These are phyloP conservation scores for Neocatenulostroma microsporum DNA, from an alignment of 2,329 filamentous ascomycete species.

Conservation along the genomic window DNA sequence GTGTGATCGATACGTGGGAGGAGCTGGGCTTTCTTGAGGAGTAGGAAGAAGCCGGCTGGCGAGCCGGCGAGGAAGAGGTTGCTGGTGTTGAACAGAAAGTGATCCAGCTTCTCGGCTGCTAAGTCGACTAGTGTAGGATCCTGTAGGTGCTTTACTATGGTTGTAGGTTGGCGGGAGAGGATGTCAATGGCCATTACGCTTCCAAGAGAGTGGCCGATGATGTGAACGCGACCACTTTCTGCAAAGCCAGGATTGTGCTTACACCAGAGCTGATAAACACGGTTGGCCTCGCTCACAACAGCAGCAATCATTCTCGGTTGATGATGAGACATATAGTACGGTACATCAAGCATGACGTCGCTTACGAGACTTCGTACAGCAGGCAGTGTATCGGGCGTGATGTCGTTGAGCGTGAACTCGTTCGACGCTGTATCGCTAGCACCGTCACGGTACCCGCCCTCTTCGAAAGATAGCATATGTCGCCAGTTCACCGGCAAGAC, in stretches of 20 bases:
- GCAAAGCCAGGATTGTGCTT: constrained; percentile 79
- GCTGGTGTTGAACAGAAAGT: constrained; percentile 85
- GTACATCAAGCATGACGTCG: constrained; percentile 97
- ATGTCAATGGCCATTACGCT: constrained; percentile 93
- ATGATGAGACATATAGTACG: constrained; percentile 94
- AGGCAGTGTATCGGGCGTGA: constrained; percentile 83
- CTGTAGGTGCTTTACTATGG: constrained; percentile 43
- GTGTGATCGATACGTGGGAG: constrained; percentile 66
- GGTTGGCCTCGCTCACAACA: constrained; percentile 81
- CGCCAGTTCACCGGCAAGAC: constrained; percentile 93
- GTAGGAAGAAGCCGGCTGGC: constrained; percentile 83
- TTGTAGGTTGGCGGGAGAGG: constrained; percentile 78
- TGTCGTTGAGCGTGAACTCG: constrained; percentile 68
- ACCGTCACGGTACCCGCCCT: constrained; percentile 54
- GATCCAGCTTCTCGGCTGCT: constrained; percentile 31
- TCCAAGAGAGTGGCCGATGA: constrained; percentile 88
- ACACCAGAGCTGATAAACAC: constrained; percentile 94
- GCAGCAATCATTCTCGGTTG: constrained; percentile 91
- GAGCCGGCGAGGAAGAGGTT: constrained; percentile 87
- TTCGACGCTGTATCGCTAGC: constrained; percentile 51
- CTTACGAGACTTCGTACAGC: constrained; percentile 87
- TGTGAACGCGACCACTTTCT: constrained; percentile 72
- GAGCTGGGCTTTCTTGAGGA: constrained; percentile 67
- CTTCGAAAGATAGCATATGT: constrained; percentile 77
- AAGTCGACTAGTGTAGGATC: constrained; percentile 25